These are phyloP conservation scores for Colletotrichum navitas DNA, from an alignment of 2,329 filamentous ascomycete genomes.

Conservation along the genomic window DNA sequence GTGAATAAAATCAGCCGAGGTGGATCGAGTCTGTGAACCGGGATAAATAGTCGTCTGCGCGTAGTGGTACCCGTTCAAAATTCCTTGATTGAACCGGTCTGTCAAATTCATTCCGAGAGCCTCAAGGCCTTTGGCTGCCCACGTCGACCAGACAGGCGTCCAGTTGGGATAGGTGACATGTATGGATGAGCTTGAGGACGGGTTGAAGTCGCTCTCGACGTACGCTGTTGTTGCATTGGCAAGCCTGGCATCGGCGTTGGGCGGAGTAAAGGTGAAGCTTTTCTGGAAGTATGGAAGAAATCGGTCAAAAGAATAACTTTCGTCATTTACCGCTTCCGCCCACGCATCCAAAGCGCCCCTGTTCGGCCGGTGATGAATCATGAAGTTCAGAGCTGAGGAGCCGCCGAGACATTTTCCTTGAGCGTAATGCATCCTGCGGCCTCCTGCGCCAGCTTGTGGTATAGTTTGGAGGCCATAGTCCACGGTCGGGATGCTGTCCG, in stretches of 20 bases:
- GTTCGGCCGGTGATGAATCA: slow-evolving; percentile 47
- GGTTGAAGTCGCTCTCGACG: slow-evolving; percentile 9
- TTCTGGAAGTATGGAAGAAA: slow-evolving; percentile 51
- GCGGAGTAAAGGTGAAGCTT: slow-evolving; percentile 49
- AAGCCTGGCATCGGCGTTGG: slow-evolving; percentile 41
- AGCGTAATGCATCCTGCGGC: slow-evolving; percentile 51
- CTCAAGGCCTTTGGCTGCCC: slow-evolving; percentile 50
- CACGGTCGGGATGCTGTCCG: slow-evolving; percentile 43
- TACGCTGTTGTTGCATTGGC: slow-evolving; percentile 46
- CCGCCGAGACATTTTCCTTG: slow-evolving; percentile 53
- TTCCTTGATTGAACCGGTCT: slow-evolving; percentile 55
- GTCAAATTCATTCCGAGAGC: slow-evolving; percentile 54
- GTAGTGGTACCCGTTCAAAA: slow-evolving; percentile 52
- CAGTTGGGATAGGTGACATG: slow-evolving; percentile 46
- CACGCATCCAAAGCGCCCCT: slow-evolving; percentile 46
- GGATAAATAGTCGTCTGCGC: slow-evolving; percentile 48
- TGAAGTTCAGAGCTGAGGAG: slow-evolving; percentile 47
- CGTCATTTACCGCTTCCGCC: slow-evolving; percentile 49
- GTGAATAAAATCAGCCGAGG: slow-evolving; percentile 54
- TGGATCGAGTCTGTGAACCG: slow-evolving; percentile 46
- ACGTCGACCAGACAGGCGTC: slow-evolving; percentile 43
- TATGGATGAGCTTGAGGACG: slow-evolving; percentile 45
- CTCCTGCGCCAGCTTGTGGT: slow-evolving; percentile 45
- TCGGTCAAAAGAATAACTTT: slow-evolving; percentile 47
- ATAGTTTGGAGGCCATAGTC: slow-evolving; percentile 48